Base-by-base conservation (phyloP, 805 yeast species). In the Debaryomyces tyrocola region DNA sequence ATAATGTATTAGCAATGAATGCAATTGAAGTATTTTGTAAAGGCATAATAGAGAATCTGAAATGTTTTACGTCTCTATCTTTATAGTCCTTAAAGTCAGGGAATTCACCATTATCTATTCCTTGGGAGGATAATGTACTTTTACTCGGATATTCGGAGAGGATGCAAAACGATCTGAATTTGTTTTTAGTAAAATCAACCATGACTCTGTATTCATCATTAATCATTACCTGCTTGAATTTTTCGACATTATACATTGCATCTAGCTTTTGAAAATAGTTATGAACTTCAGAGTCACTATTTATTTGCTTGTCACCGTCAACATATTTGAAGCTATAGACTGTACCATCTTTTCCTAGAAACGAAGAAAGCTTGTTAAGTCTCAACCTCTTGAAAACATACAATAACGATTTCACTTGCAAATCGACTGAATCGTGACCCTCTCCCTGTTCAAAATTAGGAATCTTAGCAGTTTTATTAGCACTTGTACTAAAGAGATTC, bases 141-240 rank as follows among this genome's bases (percentile, higher is more conserved):
- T 29, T 14, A 11, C 36, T 66, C 2, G 90, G 88, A 7, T 49
- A 46, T 20, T 68, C 80, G 3, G 82, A 67, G 18, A 85, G 61
- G 4, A 85, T 72, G 53, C 87, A 76, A 56, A 79, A 60, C 1
- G 87, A 69, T 45, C 92, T 68, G 60, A 83, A 84, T 62, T 80
- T 79, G 68, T 85, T 85, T 57, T 83, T 84, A 40, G 71, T 59
- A 75, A 82, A 85, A 58, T 85, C 91, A 15, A 83, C 74, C 46
- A 84, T 67, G 10, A 85, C 81, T 20, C 90, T 69, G 58, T 84
- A 83, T 46, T 83, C 84, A 60, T 85, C 88, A 11, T 64, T 51
- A n/a, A 70, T 45, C 37, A 85, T 49, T 6, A 64, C 51, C 8
- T 56, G 50, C 41, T 72, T 70, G 53, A 85, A 81, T 31, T 60